Base-by-base conservation (phyloP, 106 monocot genomes). In the Dendrobium catenatum region DNA sequence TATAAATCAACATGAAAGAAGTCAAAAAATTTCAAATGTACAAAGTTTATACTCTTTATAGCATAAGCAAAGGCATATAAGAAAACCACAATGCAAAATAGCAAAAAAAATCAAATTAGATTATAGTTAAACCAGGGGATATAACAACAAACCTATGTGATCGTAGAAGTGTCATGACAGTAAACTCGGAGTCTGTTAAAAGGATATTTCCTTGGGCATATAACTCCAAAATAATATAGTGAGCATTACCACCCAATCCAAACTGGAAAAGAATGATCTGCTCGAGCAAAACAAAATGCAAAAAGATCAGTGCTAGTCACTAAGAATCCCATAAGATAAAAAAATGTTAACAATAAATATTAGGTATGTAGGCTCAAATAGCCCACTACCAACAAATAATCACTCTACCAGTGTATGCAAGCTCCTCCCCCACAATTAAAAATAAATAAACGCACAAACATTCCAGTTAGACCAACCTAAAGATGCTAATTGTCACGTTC, bases 251-350 rank as follows among this genome's bases (percentile, higher is more conserved):
- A 56, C 98, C 98, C 84, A 93, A 79, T 77, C 98, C 98, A 87
- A 99, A 99, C 84, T 99, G 98, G 76, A 99, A 99, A 68, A 95
- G 78, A 56, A 99, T 85, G 72, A 99, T 95, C 97, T 98, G 92
- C 22, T 59, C 68, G 82, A 77, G 68, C 17, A 88, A 77, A 81
- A 70, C 33, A 72, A 42, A 22, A 6, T 6, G 19, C 42, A 8
- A 85, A 18, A 18, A 74, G 75, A 59, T 48, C 29, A 46, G n/a
- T 44, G 29, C 17, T 27, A 11, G 17, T 9, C 1, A 18, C 74
- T 74, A 1, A 43, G n/a, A 74, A 74, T 74, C 4, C 74, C 43
- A 42, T 74, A 5, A 74, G 37, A 16, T 29, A 9, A 72, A 16
- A 40, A 40, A 9, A 40, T 40, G 16, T 37, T 72, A 15, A 72